Base-by-base conservation (phyloP, 768 basidiomycete genomes). In the Phaffia tasmanica region DNA sequence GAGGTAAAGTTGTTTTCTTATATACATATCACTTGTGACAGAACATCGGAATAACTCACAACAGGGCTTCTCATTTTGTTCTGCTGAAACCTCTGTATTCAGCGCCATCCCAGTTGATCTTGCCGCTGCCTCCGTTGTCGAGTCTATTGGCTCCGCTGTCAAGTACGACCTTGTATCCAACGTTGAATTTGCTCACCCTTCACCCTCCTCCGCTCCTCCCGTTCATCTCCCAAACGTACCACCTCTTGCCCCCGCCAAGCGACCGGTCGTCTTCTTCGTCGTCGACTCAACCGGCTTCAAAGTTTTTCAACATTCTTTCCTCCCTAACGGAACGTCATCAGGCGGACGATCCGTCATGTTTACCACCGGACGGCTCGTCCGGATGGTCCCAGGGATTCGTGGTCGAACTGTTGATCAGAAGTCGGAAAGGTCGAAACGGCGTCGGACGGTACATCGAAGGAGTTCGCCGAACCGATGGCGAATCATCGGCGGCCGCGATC, bases 221-320 rank as follows among this genome's bases (percentile, higher is more conserved):
- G 8, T 83, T 89, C 72, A 77, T 98, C 58, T 81, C 87, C 1
- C 80, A 78, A 30, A 83, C 84, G 9, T 91, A 88, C 73, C 79
- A 88, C 56, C 82, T 83, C 1, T 82, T 81, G 0, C 88, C 89
- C 0, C 86, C 87, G 1, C 83, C 86, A 9, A 76, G 79, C 50
- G 82, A 83, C 11, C 71, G 81, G 0, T 77, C 80, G n/a, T 78
- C 81, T 9, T 62, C 61, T 18, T 61, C 23, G 48, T 47, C 29
- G 57, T 63, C 29, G 53, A 23, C 46, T 47, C 50, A 23, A 29
- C 64, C 2, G 62, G 61, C 50, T n/a, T 60, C 65, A 47, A 88
- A 88, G 72, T 93, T 92, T 77, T 92, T 87, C 88, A 79, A 79
- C 48, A 79, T 89, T 15, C 88, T 93, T 72, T 75, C 84, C 9